Base-by-base conservation (phyloP, 805 yeast species). In the Scheffersomyces stipitis region DNA sequence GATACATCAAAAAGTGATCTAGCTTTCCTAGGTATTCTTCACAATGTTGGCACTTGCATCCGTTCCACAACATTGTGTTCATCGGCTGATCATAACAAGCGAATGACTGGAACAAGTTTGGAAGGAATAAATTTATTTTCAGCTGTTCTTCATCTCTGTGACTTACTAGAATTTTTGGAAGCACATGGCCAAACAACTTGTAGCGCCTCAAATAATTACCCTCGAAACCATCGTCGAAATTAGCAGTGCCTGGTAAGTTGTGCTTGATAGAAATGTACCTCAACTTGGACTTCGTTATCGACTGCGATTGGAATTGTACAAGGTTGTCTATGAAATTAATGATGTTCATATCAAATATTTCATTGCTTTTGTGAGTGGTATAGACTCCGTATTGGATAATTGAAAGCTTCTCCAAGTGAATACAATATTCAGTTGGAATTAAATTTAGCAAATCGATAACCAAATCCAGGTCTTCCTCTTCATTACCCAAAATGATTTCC, bases 61-160 rank as follows among this genome's bases (percentile, higher is more conserved):
- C 91, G 52, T 83, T 84, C 90, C 91, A 85, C 16, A 85, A 56
- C 34, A 85, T 45, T 43, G 81, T 84, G 31, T 86, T 83, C 52
- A 80, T 78, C 5, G 81, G 54, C 38, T 81, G 81, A 45, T 85
- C 95, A 53, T 83, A 85, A 42, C 86, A 76, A 0, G 87, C 66
- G 15, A 81, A 61, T 0, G 80, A 62, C 38, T 80, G 78, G 44
- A 85, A 54, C 36, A 82, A 66, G 4, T 78, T 77, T 2, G 90
- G 88, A 0, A 80, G 68, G 3, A 76, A 60, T 10, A 85, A 52
- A 1, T 65, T 64, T 31, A 73, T 60, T 29, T 78, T 60, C 10
- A 10, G 24, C 10, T 20, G 24, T 20, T 20, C 24, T 10, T 20
- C 24, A 33, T 41, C 46, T 2, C 62, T 49, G 10, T 48, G 48